Evolutionary conservation across 139 green algal genomes (phyloP).

Genomic region (Protoeuglena noctilucae): DNA sequence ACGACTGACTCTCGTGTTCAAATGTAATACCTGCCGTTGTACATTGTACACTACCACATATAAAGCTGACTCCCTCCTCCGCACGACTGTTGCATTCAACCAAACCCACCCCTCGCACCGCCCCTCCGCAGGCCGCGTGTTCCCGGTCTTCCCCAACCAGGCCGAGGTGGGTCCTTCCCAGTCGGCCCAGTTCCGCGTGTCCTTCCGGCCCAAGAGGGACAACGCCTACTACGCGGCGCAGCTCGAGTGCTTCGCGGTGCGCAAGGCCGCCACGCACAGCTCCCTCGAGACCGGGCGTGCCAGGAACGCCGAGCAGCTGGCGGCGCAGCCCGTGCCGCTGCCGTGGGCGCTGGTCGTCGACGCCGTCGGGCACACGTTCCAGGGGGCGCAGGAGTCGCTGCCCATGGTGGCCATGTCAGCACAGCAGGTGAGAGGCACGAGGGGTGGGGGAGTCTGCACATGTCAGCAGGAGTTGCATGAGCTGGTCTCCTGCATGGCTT

Average conservation of each 20-base stretch:
- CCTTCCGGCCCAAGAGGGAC: slow-evolving; percentile 1
- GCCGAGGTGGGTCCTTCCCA: neutral
- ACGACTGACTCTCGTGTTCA: too few relatives aligned
- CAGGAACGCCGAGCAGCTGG: neutral
- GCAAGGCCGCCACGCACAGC: neutral
- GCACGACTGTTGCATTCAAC: too few relatives aligned
- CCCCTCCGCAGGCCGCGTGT: too few relatives aligned
- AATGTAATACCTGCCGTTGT: too few relatives aligned
- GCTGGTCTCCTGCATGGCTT: too few relatives aligned
- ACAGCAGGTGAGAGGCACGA: too few relatives aligned
- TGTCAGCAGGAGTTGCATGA: too few relatives aligned
- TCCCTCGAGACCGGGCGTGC: neutral
- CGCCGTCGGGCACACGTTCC: slow-evolving; percentile 4
- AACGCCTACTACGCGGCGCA: slow-evolving; percentile 1
- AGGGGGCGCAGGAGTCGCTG: neutral
- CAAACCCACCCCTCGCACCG: too few relatives aligned
- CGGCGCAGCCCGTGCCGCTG: neutral
- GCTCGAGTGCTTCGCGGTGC: slow-evolving; percentile 1
- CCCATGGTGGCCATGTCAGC: neutral
- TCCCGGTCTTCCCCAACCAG: slow-evolving; percentile 2
- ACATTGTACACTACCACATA: too few relatives aligned
- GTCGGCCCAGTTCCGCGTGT: slow-evolving; percentile 2
- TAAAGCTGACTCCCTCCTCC: too few relatives aligned
- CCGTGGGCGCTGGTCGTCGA: neutral
- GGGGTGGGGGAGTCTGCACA: too few relatives aligned